These are phyloP conservation scores for Diaporthe caulivora DNA, from an alignment of 2,329 filamentous ascomycete species.

Conservation along the genomic window DNA sequence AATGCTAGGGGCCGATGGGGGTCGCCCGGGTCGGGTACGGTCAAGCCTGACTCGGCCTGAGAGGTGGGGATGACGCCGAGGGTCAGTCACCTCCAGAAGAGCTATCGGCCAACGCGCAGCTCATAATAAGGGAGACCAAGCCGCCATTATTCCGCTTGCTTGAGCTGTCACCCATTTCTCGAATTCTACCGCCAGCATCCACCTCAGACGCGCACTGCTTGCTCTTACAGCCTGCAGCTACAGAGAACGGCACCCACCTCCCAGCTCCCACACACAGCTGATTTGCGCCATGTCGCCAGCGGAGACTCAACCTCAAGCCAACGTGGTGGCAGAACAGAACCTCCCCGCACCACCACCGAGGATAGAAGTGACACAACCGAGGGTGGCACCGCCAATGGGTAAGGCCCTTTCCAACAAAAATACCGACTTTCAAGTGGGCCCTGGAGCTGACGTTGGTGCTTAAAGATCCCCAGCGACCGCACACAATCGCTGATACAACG, in stretches of 20 bases:
- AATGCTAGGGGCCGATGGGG: slow-evolving; percentile 22
- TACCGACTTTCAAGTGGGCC: background rate
- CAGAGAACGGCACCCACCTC: background rate
- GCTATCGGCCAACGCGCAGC: background rate
- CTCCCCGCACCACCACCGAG: slow-evolving; percentile 25
- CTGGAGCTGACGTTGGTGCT: background rate
- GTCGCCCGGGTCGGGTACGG: background rate
- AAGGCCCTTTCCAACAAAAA: background rate
- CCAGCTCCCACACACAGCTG: background rate
- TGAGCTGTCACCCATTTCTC: background rate
- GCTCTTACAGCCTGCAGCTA: background rate
- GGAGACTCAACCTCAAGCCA: slow-evolving; percentile 29
- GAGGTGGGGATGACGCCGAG: slow-evolving; percentile 26
- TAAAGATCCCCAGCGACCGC: slow-evolving; percentile 46
- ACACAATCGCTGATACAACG: slow-evolving; percentile 41
- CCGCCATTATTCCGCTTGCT: background rate
- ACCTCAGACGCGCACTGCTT: background rate
- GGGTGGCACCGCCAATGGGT: slow-evolving; percentile 35
- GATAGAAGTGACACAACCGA: slow-evolving; percentile 33
- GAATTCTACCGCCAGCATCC: background rate
- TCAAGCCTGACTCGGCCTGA: slow-evolving; percentile 23
- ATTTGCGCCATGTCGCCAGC: slow-evolving; percentile 35
- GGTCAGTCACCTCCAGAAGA: background rate
- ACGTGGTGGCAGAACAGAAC: slow-evolving; percentile 35
- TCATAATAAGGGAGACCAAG: slow-evolving; percentile 7